Evolutionary conservation across 805 yeast genomes (phyloP), one percentile per base, ranked within the genome.

Genomic region (Cyberlindnera veronae): DNA sequence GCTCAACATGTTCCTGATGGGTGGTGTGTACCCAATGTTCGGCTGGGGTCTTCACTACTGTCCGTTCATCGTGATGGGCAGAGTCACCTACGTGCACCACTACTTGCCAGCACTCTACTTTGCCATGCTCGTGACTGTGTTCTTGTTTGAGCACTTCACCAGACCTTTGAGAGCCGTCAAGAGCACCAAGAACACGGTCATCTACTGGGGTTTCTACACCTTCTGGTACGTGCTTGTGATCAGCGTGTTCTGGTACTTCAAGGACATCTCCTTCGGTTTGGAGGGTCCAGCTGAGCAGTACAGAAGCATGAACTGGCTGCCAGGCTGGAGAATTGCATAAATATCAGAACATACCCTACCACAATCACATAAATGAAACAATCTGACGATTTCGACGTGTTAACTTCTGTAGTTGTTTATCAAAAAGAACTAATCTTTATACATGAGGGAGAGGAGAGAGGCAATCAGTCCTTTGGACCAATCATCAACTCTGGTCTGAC

Each of bases 401-500:
- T n/a, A n/a, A n/a, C n/a, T n/a, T n/a, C n/a, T n/a, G n/a, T n/a
- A n/a, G n/a, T n/a, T n/a, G n/a, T n/a, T n/a, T n/a, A 24, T 24
- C 28, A 24, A 12, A 24, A 6, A 22, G 10, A 22, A 6, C 13
- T 24, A 12, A 24, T 6, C 24, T 24, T 10, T 24, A 24, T 24
- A 24, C 28, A 24, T 24, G 28, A 10, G 11, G 15, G n/a, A n/a
- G n/a, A n/a, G n/a, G n/a, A n/a, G n/a, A n/a, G n/a, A n/a, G n/a
- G 15, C 9, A 22, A 18, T 42, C 24, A 47, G 32, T 44, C 48
- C 51, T 84, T 83, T 60, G 99, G 98, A 48, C 97, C 96, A 69
- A 93, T 81, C 99, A 93, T 93, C 62, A 85, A 77, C 74, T 93
- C 98, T 51, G 99, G 99, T 66, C 86, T 81, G 54, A 93, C 99